A percentile compares a stretch with the other conserved stretches of the same genome.
Conservation (phyloP, 1,139 yeast genomes). For the Eremothecium cymbalariae region DNA sequence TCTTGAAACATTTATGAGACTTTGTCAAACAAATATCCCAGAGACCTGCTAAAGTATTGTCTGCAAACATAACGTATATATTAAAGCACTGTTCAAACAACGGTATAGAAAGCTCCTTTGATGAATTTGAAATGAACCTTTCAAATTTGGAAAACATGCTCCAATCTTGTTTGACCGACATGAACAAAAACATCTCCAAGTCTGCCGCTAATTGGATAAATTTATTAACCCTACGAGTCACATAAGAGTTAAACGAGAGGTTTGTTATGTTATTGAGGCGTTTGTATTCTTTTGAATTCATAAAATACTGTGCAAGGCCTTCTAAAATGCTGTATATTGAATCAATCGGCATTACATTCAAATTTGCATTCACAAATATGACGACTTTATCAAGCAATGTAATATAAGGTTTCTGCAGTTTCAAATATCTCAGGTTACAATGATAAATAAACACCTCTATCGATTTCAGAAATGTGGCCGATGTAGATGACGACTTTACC, state of each 20-base stretch:
- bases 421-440: conserved; percentile 1
- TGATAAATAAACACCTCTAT: not conserved
- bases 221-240: conserved; percentile 12
- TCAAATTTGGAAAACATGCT: conserved; percentile 19
- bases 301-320: conserved; percentile 15
- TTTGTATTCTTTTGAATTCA: conserved; percentile 20
- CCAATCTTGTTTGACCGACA: conserved; percentile 10
- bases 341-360: conserved; percentile 6
- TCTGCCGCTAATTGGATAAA: conserved; percentile 14
- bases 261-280: conserved; percentile 30
- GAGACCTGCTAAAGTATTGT: conserved; percentile 12
- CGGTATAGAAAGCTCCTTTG: conserved; percentile 9
- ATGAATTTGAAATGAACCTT: conserved; percentile 19
- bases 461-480: not conserved
- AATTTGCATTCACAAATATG: conserved; percentile 14
- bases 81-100: conserved; percentile 21
- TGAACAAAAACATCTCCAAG: conserved; percentile 5
- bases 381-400: conserved; percentile 10
- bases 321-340: conserved; percentile 6
- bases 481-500: not conserved
- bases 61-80: conserved; percentile 12
- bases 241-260: conserved; percentile 27
- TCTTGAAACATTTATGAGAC: conserved; percentile 12
- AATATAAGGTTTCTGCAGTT: conserved; percentile 1
- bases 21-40: conserved; percentile 15